phyloP scores from a whole-genome alignment of 345 rosid genomes.

The Limnanthes douglasii region DNA sequence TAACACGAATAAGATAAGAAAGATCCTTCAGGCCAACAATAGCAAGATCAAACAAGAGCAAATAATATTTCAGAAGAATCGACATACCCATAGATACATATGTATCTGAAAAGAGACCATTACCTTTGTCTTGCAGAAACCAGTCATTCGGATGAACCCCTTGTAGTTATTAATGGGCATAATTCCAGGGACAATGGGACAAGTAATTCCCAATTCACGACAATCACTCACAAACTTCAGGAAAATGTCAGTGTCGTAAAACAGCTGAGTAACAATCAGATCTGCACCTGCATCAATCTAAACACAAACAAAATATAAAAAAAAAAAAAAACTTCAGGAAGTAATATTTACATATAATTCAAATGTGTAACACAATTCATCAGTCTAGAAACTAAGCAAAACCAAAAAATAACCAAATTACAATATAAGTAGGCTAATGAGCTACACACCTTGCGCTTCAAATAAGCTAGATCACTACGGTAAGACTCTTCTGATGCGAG shows the following conservation, averaged over 20 bases:
- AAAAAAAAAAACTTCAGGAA: slow-evolving; percentile 7
- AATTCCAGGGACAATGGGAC: slow-evolving; percentile 93
- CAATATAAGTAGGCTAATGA: too few species aligned
- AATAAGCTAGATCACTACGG: slow-evolving; percentile 69
- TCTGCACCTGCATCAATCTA: slow-evolving; percentile 98
- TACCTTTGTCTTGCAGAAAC: slow-evolving; percentile 95
- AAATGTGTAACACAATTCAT: not conserved
- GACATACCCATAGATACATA: too few species aligned
- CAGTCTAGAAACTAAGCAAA: too few species aligned
- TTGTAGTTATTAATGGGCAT: slow-evolving; percentile 94
- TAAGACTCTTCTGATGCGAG: slow-evolving; percentile 58
- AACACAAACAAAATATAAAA: not conserved
- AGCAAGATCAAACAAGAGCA: too few species aligned
- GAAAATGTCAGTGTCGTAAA: slow-evolving; percentile 84
- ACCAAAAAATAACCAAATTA: too few species aligned
- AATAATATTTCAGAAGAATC: too few species aligned
- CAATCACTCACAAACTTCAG: slow-evolving; percentile 93
- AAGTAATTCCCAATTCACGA: slow-evolving; percentile 70
- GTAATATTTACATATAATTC: not conserved
- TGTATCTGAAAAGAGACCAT: slow-evolving; percentile 2
- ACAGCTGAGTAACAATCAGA: slow-evolving; percentile 69
- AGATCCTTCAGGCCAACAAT: too few species aligned
- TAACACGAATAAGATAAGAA: too few species aligned
- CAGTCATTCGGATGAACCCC: slow-evolving; percentile 91
- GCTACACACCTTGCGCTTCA: slow-evolving; percentile 85